Base-by-base conservation (phyloP, 768 basidiomycete species). In the Phlegmacium glaucopus region DNA sequence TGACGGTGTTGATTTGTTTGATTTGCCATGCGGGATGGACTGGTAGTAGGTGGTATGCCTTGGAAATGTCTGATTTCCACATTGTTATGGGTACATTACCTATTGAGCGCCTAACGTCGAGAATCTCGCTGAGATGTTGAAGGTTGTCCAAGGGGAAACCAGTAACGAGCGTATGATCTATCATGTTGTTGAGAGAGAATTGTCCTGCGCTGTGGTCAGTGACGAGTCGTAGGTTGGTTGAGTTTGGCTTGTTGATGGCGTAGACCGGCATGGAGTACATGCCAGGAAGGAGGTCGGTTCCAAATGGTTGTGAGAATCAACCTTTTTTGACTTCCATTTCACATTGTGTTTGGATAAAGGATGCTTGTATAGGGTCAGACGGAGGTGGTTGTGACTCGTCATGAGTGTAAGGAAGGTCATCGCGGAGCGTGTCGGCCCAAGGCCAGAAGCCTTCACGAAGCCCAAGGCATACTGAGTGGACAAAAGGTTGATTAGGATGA, bases 371-470 rank as follows among this genome's bases (percentile, higher is more conserved):
- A n/a, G n/a, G n/a, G n/a, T n/a, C 22, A 22, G 22, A 2, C 26
- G 59, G 51, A 0, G 53, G 45, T 1, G 32, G 47, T 2, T 28
- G 6, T 0, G 61, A 56, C 2, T 48, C 47, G 22, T 70, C 62
- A 6, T 52, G 45, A 0, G 44, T 60, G 0, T 26, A 15, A 3
- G 65, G 69, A 17, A 62, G 63, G 0, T 35, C 53, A 0, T 25
- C 39, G 40, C 17, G 9, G 36, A 26, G 0, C n/a, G 65, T 67
- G 5, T 68, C 50, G 0, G 68, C 70, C 47, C 53, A 72, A 0
- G 76, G 76, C 75, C 73, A 78, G 42, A 77, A 76, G 0, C 75
- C 76, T 1, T 67, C 51, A 0, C 57, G 39, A 0, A 78, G 55
- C 0, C 67, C 64, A 0, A 27, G 6, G 2, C 56, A 47, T 0